Conservation (phyloP, 495 filamentous ascomycete species). For the Aspergillus bertholletiae region DNA sequence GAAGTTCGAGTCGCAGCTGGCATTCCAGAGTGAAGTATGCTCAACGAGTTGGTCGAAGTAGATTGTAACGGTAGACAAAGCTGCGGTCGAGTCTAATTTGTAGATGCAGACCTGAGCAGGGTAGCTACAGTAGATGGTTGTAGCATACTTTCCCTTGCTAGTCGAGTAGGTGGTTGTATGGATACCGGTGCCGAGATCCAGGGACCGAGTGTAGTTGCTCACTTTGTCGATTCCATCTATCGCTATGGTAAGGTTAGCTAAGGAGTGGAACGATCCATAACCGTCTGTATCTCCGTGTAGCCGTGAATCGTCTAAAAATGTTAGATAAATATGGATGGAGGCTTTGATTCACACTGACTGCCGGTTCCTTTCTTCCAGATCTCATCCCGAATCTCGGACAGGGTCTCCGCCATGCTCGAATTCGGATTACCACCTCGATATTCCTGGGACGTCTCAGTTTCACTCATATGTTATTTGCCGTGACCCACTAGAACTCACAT, state of each 20-base stretch:
- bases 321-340: neutral
- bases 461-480: neutral
- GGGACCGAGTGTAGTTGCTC: slow-evolving; percentile 32
- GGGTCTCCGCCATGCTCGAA: slow-evolving; percentile 22
- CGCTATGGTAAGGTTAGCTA: slow-evolving; percentile 41
- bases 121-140: slow-evolving; percentile 36
- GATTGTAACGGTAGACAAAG: slow-evolving; percentile 32
- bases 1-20: slow-evolving; percentile 22
- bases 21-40: slow-evolving; percentile 10
- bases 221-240: slow-evolving; percentile 24
- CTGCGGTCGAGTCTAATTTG: slow-evolving; percentile 24
- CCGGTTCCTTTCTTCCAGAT: slow-evolving; percentile 48
- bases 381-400: slow-evolving; percentile 37
- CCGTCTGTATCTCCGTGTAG: slow-evolving; percentile 35
- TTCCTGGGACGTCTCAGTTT: slow-evolving; percentile 6
- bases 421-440: slow-evolving; percentile 47
- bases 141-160: neutral
- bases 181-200: slow-evolving; percentile 40
- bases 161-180: slow-evolving; percentile 18
- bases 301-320: neutral
- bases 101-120: slow-evolving; percentile 49
- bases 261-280: slow-evolving; percentile 43
- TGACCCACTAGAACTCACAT: neutral
- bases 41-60: slow-evolving; percentile 21
- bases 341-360: slow-evolving; percentile 21